A percentile compares a stretch with the other conserved stretches of the same genome.
Evolutionary conservation across 1,284 basidiomycete genomes (phyloP).

Genomic region (Meira nashicola): DNA sequence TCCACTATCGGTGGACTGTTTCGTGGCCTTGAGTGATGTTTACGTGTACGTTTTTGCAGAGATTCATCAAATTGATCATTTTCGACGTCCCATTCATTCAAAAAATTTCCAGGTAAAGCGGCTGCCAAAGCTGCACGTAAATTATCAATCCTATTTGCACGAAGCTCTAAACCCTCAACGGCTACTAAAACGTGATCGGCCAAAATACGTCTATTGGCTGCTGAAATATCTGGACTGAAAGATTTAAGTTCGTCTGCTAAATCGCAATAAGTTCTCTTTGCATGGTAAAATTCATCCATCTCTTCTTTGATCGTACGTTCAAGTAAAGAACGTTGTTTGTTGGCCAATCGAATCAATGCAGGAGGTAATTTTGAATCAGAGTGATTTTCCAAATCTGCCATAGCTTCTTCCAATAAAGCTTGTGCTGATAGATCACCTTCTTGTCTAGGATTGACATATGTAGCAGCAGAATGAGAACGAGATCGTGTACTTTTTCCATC

Average conservation of each 20-base stretch:
- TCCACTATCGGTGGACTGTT: no score
- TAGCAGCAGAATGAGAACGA: not conserved
- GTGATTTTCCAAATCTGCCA: not conserved
- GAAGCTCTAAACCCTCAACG: constrained; percentile 43
- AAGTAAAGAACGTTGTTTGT: constrained; percentile 19
- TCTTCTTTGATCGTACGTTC: constrained; percentile 28
- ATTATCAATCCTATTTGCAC: constrained; percentile 40
- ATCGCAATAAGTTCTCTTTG: constrained; percentile 42
- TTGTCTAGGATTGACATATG: constrained; percentile 7
- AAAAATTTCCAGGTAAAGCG: no score
- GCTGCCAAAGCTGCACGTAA: constrained; percentile 15
- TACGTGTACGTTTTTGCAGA: no score
- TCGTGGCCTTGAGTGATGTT: no score
- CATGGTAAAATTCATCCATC: constrained; percentile 47
- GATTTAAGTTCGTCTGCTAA: constrained; percentile 49
- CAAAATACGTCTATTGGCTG: constrained; percentile 33
- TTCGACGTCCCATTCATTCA: no score
- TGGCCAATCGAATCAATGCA: not conserved
- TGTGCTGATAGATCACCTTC: constrained; percentile 26
- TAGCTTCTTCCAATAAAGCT: constrained; percentile 5
- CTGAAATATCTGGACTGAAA: constrained; percentile 36
- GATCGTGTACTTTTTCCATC: not conserved
- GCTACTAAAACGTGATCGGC: constrained; percentile 45
- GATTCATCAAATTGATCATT: no score
- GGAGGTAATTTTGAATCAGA: not conserved